A percentile compares a stretch with the other conserved stretches of the same genome.
These are phyloP conservation scores for Stemphylium lycopersici DNA, from an alignment of 2,329 filamentous ascomycete genomes.

Conservation along the genomic window DNA sequence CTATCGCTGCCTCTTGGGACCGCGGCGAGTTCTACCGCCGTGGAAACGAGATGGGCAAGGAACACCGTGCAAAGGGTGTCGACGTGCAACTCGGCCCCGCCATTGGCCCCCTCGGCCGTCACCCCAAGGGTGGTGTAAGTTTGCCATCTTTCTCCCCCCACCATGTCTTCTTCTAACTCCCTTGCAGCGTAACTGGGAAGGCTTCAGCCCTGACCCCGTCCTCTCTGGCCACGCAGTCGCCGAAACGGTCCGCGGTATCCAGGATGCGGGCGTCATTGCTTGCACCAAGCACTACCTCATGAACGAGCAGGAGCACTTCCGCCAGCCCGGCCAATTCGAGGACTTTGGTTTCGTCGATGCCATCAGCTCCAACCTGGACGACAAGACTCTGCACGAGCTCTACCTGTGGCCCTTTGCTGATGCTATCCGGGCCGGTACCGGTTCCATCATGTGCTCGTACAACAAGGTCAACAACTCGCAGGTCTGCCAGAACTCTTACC, in stretches of 20 bases:
- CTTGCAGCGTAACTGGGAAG: conserved; percentile 41
- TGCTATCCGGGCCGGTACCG: conserved; percentile 58
- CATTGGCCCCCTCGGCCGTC: conserved; percentile 73
- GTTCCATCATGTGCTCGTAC: conserved; percentile 66
- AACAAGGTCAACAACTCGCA: conserved; percentile 83
- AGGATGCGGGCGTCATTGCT: conserved; percentile 80
- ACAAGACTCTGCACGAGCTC: conserved; percentile 67
- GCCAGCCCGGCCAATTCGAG: conserved; percentile 64
- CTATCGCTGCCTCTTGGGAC: conserved; percentile 84
- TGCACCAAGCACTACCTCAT: conserved; percentile 69
- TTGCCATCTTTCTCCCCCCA: conserved; percentile 55
- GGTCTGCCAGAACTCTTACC: conserved; percentile 77
- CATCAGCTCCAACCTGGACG: conserved; percentile 66
- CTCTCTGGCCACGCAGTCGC: conserved; percentile 75
- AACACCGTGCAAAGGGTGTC: conserved; percentile 76
- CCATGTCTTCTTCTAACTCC: conserved; percentile 3
- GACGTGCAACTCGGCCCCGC: conserved; percentile 79
- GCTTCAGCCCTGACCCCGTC: conserved; percentile 74
- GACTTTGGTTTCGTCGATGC: conserved; percentile 68
- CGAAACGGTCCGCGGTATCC: conserved; percentile 78
- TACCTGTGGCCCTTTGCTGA: conserved; percentile 66
- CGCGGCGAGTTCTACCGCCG: conserved; percentile 71
- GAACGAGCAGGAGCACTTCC: conserved; percentile 69
- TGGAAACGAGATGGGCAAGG: conserved; percentile 74
- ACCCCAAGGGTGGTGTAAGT: conserved; percentile 65